Evolutionary conservation across 345 rosid species (phyloP).

Genomic region (Citrus mangshanensis): DNA sequence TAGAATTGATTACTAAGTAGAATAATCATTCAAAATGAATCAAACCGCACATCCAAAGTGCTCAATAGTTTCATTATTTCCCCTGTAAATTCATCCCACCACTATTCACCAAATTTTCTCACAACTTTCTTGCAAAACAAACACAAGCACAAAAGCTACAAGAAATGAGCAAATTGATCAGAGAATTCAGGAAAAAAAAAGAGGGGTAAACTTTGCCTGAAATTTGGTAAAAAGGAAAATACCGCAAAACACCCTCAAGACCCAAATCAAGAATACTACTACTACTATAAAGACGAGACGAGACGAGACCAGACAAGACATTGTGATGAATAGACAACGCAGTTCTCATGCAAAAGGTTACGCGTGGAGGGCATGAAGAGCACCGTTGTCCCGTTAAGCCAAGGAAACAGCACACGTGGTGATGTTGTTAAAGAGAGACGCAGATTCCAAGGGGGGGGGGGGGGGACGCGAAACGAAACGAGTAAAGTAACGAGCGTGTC

Average conservation of each 20-base stretch:
- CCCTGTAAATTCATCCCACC: background rate
- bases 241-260: background rate
- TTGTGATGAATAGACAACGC: no score
- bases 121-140: slow-evolving; percentile 5
- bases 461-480: slow-evolving; percentile 18
- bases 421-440: background rate
- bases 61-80: slow-evolving; percentile 20
- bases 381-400: background rate
- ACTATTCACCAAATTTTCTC: background rate
- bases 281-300: no score
- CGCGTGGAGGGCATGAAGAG: slow-evolving; percentile 39
- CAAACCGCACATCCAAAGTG: background rate
- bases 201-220: background rate
- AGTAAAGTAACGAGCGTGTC: background rate
- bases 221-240: slow-evolving; percentile 2
- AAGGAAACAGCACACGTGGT: slow-evolving; percentile 22
- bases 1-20: background rate
- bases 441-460: slow-evolving; percentile 26
- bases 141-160: background rate
- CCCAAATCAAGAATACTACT: no score
- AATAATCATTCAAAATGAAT: slow-evolving; percentile 12
- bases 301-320: no score
- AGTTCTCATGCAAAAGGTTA: background rate
- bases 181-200: background rate
- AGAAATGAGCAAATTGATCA: background rate